Conservation (phyloP, 495 filamentous ascomycete genomes). For the Chlorociboria aeruginascens region DNA sequence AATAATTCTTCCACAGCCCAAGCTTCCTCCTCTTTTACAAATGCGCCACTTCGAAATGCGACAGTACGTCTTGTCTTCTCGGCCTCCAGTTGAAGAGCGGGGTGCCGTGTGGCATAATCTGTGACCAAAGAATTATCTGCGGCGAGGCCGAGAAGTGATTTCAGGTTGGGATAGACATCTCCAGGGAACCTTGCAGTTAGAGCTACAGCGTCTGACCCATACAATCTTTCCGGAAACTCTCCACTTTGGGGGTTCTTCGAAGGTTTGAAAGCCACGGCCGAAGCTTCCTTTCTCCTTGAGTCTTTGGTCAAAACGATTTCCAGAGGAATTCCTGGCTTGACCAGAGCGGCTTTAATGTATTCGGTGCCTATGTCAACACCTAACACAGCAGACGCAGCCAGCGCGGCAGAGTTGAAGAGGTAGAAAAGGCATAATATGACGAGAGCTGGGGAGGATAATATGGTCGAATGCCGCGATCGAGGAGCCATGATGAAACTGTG, state of each 20-base stretch:
- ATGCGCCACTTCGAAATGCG: constrained; percentile 63
- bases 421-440: constrained; percentile 34
- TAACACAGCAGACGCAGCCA: constrained; percentile 59
- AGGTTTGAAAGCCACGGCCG: constrained; percentile 91
- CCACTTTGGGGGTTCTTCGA: constrained; percentile 44
- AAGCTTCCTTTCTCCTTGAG: constrained; percentile 87
- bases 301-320: constrained; percentile 99
- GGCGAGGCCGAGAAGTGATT: constrained; percentile 66
- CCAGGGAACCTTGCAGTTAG: constrained; percentile 77
- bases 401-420: constrained; percentile 35
- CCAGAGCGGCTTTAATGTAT: constrained; percentile 91
- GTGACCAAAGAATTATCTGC: constrained; percentile 48
- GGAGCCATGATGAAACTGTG: constrained; percentile 11
- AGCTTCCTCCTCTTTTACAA: constrained; percentile 52
- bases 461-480: constrained; percentile 2
- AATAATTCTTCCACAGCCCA: constrained; percentile 88
- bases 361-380: constrained; percentile 93
- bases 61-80: constrained; percentile 55
- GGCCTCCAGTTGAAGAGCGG: constrained; percentile 46
- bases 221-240: constrained; percentile 75
- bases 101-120: constrained; percentile 60
- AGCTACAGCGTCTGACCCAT: constrained; percentile 83
- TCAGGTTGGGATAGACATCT: constrained; percentile 91
- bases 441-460: constrained; percentile 26
- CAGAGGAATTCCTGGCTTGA: constrained; percentile 95